Base-by-base conservation (phyloP, 805 yeast genomes). In the Sugiyamaella lignohabitans region DNA sequence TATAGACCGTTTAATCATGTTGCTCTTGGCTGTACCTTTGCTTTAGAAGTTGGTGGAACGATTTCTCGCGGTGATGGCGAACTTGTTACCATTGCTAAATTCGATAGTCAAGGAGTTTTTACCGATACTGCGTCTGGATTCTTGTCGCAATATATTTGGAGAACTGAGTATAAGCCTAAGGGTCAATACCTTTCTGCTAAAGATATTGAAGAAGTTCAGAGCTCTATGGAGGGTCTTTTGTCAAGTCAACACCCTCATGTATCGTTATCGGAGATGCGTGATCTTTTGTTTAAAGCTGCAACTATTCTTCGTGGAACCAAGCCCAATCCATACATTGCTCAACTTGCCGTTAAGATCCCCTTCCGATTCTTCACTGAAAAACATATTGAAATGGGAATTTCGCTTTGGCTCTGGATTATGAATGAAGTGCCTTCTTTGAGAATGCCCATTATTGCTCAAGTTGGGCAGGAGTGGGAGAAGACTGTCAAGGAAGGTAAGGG, bases 11-110 rank as follows among this genome's bases (percentile, higher is more conserved):
- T 60, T 62, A 53, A 73, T 63, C 56, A 68, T 56, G 74, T 85
- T 37, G 82, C 84, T 47, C 80, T 75, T 58, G 98, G 98, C 46
- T 82, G 88, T 42, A 82, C 95, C 0, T 86, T 91, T 71, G 98
- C 98, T 0, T 68, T 89, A 48, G 93, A 86, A 54, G 76, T 87
- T 81, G 95, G 95, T 1, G 87, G 93, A 3, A 63, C 76, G 3
- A 74, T 87, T 10, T 66, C 80, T n/a, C 72, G 81, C 17, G 72
- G 72, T 23, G 94, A 87, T 56, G 68, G 81, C 38, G 93, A 84
- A 56, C 63, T 82, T 23, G 73, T 78, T 2, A 73, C 75, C 38
- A 68, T 80, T 36, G 50, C 53, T 38, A 44, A 47, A 8, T 60
- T 73, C 43, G 53, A 56, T 10, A 48, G 58, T 18, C 62, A 67